Evolutionary conservation across 2,329 filamentous ascomycete genomes (phyloP).

Genomic region (Pseudogymnoascus sp.): DNA sequence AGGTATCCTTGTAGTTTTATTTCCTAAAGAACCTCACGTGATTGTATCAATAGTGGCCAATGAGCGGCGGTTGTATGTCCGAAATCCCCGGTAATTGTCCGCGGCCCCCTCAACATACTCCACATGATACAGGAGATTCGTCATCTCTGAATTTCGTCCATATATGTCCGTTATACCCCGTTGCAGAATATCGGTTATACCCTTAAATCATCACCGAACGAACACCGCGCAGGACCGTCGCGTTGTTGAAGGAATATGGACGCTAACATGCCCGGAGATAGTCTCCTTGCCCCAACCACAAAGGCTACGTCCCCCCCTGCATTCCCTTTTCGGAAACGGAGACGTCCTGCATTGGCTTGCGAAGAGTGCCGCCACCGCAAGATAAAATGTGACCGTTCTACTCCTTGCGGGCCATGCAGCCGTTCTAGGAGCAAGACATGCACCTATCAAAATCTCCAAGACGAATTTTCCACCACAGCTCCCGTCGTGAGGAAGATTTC

Average conservation of each 20-base stretch:
- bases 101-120: neutral
- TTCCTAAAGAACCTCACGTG: neutral
- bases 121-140: neutral
- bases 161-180: constrained; percentile 2
- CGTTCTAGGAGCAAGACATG: constrained; percentile 28
- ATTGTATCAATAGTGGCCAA: neutral
- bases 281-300: neutral
- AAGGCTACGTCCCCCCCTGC: neutral
- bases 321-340: constrained; percentile 20
- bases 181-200: neutral
- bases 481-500: neutral
- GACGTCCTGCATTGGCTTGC: constrained; percentile 31
- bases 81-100: constrained; percentile 2
- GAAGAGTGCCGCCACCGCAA: constrained; percentile 37
- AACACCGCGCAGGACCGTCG: neutral
- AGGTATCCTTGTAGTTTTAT: neutral
- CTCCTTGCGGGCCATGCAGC: constrained; percentile 34
- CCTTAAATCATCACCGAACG: neutral
- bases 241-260: neutral
- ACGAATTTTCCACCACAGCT: constrained; percentile 8
- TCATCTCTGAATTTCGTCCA: neutral
- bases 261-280: neutral
- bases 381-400: constrained; percentile 36
- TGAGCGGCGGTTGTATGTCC: neutral
- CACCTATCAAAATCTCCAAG: constrained; percentile 21